Base-by-base conservation (phyloP, 768 basidiomycete genomes). In the Pholiota microspora region DNA sequence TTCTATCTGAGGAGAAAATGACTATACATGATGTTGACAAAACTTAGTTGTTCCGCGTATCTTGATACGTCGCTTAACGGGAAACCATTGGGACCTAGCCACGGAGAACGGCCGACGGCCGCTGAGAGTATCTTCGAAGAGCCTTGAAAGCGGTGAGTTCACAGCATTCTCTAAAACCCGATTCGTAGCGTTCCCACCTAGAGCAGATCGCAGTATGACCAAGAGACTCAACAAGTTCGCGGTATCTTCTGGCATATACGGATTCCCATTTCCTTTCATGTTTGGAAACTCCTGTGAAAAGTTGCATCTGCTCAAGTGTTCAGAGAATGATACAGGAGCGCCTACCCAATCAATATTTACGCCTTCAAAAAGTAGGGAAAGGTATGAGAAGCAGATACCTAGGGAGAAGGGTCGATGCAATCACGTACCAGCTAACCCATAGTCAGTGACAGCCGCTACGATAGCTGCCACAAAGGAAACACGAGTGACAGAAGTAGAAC, bases 41-140 rank as follows among this genome's bases (percentile, higher is more conserved):
- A 85, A 52, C 81, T 83, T 67, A 89, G 73, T 32, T 82, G 73
- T 0, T 74, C 66, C 0, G 85, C 87, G 64, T 84, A 89, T 0
- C 70, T 80, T n/a, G 80, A 79, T 25, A 89, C 86, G 62, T 89
- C 77, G 3, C 66, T 77, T 34, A 88, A 67, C 0, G 88, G 84
- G 0, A 65, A 69, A 6, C 86, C 86, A 57, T 85, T 77, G 1
- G 78, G 57, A 1, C 80, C 87, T 0, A 80, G 70, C 76, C 85
- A 90, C 0, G 88, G 84, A 54, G 80, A 73, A 49, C 85, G 82
- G n/a, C 84, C 76, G 6, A 85, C 85, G 16, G 87, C 85, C 4
- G 84, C 79, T 8, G 85, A 84, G 55, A 90, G 84, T 48, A 87
- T 79, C 59, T 84, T 86, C 21, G 76, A 75, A 1, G 72, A 59